These are phyloP conservation scores for Huntiella moniliformis DNA, from an alignment of 2,329 filamentous ascomycete genomes.

Conservation along the genomic window DNA sequence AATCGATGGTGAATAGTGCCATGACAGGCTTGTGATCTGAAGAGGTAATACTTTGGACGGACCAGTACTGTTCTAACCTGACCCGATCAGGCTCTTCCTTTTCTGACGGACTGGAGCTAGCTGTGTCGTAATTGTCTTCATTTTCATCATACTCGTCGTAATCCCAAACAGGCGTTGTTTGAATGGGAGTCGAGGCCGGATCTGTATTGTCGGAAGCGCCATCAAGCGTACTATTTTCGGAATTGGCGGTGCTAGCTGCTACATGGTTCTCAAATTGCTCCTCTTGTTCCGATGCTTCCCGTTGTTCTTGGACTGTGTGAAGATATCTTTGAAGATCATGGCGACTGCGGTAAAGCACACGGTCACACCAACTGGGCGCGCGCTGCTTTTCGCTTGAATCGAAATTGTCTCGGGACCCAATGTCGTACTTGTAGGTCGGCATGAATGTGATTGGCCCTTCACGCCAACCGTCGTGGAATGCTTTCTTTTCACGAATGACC, in stretches of 20 bases:
- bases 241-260: conserved; percentile 51
- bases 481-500: conserved; percentile 55
- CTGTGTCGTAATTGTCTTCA: conserved; percentile 1
- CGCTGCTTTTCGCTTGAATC: conserved; percentile 90
- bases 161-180: conserved; percentile 17
- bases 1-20: conserved; percentile 66
- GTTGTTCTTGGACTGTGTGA: conserved; percentile 40
- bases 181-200: conserved; percentile 24
- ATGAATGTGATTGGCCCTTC: conserved; percentile 79
- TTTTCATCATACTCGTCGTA: conserved; percentile 10
- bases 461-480: conserved; percentile 79
- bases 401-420: conserved; percentile 80
- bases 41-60: conserved; percentile 74
- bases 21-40: conserved; percentile 90
- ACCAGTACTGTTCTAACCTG: conserved; percentile 50
- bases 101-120: not conserved
- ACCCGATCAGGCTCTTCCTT: conserved; percentile 20
- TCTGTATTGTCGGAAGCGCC: conserved; percentile 31
- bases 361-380: conserved; percentile 91
- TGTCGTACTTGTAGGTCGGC: conserved; percentile 94
- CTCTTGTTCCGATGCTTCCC: conserved; percentile 47
- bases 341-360: conserved; percentile 69
- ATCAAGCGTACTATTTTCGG: not conserved
- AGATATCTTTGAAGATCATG: conserved; percentile 50
- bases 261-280: conserved; percentile 72